phyloP scores from a whole-genome alignment of 73 alveolate genomes.

The Paramecium sexaurelia region DNA sequence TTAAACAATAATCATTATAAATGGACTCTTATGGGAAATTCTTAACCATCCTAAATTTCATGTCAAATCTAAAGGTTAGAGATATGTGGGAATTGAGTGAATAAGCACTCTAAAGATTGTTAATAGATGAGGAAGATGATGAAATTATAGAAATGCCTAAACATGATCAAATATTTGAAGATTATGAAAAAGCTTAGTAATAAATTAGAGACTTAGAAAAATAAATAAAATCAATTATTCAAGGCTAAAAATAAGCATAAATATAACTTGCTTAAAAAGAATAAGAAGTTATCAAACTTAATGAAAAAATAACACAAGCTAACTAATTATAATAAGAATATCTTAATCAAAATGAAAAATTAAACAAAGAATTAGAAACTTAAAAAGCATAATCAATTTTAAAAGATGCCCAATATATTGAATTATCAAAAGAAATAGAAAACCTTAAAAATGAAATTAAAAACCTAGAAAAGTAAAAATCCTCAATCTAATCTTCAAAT shows the following conservation, averaged over 20 bases:
- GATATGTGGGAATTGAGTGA: constrained; percentile 20
- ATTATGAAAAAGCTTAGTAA: not conserved
- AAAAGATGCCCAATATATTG: not conserved
- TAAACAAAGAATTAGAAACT: not conserved
- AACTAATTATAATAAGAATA: not conserved
- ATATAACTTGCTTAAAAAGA: not conserved
- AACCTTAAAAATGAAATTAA: not conserved
- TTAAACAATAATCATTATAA: not conserved
- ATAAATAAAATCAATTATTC: not conserved
- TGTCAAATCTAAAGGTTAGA: not conserved
- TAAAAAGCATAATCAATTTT: not conserved
- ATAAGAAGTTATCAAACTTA: not conserved
- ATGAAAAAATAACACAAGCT: not conserved
- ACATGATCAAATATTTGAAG: not conserved
- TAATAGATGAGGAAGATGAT: not conserved
- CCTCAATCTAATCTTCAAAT: not conserved
- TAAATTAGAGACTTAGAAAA: not conserved
- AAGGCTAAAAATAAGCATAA: not conserved
- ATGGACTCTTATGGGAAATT: not conserved
- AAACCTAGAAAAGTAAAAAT: not conserved
- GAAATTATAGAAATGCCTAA: not conserved
- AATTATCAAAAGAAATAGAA: not conserved
- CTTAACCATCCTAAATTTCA: not conserved
- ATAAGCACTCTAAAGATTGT: not conserved
- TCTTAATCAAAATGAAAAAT: not conserved